Evolutionary conservation across 306 rosid genomes (phyloP).

Genomic region (Malus asiatica): DNA sequence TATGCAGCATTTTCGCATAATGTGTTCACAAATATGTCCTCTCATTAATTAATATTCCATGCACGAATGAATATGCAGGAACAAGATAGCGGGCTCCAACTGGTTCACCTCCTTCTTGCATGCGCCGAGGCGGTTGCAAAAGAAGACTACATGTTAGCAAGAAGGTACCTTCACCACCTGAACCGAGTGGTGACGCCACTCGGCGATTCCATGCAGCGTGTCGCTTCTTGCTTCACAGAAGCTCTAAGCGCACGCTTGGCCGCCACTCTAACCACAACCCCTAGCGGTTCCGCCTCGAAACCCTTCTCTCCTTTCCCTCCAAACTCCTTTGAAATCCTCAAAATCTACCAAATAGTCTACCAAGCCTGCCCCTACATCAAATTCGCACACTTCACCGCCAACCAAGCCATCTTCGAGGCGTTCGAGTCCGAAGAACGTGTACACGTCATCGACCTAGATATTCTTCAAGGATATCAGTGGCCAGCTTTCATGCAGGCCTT

Average conservation of each 20-base stretch:
- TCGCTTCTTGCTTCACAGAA: conserved; percentile 77
- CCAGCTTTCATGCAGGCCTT: conserved; percentile 94
- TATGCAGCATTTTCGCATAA: too few relatives aligned
- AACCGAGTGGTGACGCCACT: conserved; percentile 61
- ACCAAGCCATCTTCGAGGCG: conserved; percentile 88
- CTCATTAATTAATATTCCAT: not conserved
- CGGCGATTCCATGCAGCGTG: conserved; percentile 93
- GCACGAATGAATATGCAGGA: conserved; percentile 29
- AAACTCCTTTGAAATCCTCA: conserved; percentile 71
- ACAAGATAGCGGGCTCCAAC: conserved; percentile 88
- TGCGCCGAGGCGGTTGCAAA: conserved; percentile 91
- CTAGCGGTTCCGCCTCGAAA: conserved; percentile 1
- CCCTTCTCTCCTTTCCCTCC: conserved; percentile 45
- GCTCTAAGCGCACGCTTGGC: conserved; percentile 70
- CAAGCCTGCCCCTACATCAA: conserved; percentile 91
- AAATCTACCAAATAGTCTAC: conserved; percentile 77
- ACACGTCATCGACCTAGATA: conserved; percentile 76
- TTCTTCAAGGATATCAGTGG: conserved; percentile 91
- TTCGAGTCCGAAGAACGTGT: conserved; percentile 78
- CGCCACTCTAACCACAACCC: conserved; percentile 40
- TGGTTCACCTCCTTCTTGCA: conserved; percentile 86
- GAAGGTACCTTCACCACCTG: conserved; percentile 71
- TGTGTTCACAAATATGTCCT: not conserved
- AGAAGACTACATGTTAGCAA: conserved; percentile 82
- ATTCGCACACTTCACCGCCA: conserved; percentile 88